Percentiles rank a stretch among this genome's conserved stretches.
Conservation (phyloP, 768 basidiomycete genomes). For the Tephrocybe sp. region DNA sequence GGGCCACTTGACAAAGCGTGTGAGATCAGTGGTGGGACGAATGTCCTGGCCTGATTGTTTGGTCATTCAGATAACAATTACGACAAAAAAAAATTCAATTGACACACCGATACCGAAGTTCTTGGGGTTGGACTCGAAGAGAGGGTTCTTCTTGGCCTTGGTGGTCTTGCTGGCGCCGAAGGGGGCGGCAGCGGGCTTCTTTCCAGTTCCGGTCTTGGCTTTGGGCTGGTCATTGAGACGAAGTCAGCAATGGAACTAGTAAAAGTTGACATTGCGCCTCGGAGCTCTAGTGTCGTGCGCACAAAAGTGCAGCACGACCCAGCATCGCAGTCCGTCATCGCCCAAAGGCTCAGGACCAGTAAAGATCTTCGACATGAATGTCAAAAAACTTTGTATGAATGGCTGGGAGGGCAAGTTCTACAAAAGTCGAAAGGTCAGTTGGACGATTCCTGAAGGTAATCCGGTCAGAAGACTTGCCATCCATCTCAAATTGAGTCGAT, state of each 20-base stretch:
- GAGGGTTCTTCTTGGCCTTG: slow-evolving; percentile 89
- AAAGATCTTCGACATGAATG: slow-evolving; percentile 15
- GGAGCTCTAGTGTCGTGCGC: slow-evolving; percentile 53
- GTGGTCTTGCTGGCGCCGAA: slow-evolving; percentile 72
- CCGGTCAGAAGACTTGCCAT: slow-evolving; percentile 45
- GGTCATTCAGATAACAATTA: neutral
- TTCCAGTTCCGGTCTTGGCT: slow-evolving; percentile 65
- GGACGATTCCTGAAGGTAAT: slow-evolving; percentile 28
- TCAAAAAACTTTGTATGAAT: slow-evolving; percentile 4
- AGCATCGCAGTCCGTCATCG: slow-evolving; percentile 38
- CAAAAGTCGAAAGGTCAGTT: slow-evolving; percentile 5
- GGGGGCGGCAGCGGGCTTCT: slow-evolving; percentile 85
- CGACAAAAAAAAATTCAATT: neutral
- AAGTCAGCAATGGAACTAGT: slow-evolving; percentile 44
- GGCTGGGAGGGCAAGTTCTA: slow-evolving; percentile 27
- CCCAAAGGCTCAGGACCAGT: slow-evolving; percentile 37
- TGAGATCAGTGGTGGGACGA: slow-evolving; percentile 84
- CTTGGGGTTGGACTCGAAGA: slow-evolving; percentile 86
- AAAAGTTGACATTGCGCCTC: slow-evolving; percentile 37
- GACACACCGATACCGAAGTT: slow-evolving; percentile 92
- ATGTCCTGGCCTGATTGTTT: slow-evolving; percentile 78
- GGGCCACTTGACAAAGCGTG: slow-evolving; percentile 99
- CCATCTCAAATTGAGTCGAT: slow-evolving; percentile 36
- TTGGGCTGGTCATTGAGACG: slow-evolving; percentile 96
- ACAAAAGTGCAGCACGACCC: slow-evolving; percentile 29